phyloP scores from a whole-genome alignment of 352 stramenopile species.

The Globisporangium cederbergense region DNA sequence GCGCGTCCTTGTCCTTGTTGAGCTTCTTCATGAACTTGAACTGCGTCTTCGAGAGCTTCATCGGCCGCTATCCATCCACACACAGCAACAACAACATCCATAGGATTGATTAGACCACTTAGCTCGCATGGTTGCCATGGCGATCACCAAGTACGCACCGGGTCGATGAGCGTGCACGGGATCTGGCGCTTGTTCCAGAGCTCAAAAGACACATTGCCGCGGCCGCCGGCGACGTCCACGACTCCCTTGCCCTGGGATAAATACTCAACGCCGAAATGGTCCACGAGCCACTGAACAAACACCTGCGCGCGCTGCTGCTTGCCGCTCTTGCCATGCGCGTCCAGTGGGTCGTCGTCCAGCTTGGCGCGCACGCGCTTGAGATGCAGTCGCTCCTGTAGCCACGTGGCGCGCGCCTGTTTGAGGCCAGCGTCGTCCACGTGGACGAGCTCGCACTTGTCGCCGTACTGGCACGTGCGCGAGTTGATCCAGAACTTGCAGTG shows the following conservation, averaged over 20 bases:
- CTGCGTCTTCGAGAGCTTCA: slow-evolving; percentile 68
- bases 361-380: slow-evolving; percentile 55
- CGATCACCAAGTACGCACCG: slow-evolving; percentile 29
- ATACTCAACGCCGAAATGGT: slow-evolving; percentile 49
- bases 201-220: slow-evolving; percentile 80
- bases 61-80: slow-evolving; percentile 37
- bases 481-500: slow-evolving; percentile 88
- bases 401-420: slow-evolving; percentile 49
- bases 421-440: slow-evolving; percentile 46
- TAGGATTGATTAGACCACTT: background rate
- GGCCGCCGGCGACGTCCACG: slow-evolving; percentile 78
- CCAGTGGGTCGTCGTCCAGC: slow-evolving; percentile 55
- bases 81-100: slow-evolving; percentile 17
- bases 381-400: slow-evolving; percentile 58
- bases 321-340: slow-evolving; percentile 65
- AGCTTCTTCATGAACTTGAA: slow-evolving; percentile 71
- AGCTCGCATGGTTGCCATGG: background rate
- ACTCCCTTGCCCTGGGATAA: slow-evolving; percentile 56
- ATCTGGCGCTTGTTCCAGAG: slow-evolving; percentile 81
- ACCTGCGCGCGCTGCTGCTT: slow-evolving; percentile 71
- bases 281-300: slow-evolving; percentile 77
- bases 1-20: slow-evolving; percentile 34
- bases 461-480: slow-evolving; percentile 62
- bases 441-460: slow-evolving; percentile 61
- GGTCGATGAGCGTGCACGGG: slow-evolving; percentile 74